These are phyloP conservation scores for Quercus tomentella DNA, from an alignment of 331 rosid species.

Conservation along the genomic window DNA sequence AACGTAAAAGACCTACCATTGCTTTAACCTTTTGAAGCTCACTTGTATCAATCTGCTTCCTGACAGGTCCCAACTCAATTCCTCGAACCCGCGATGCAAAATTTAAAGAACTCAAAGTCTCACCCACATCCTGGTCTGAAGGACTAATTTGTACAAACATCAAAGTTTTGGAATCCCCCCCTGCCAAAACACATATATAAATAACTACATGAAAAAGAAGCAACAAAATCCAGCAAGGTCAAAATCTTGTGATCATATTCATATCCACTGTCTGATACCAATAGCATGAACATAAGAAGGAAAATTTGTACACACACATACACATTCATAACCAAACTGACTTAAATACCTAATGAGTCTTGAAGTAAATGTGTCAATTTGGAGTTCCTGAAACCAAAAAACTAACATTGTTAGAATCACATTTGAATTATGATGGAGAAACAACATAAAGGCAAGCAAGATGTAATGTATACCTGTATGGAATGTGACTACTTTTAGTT, in stretches of 20 bases:
- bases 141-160: slow-evolving; percentile 96
- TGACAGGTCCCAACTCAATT: slow-evolving; percentile 76
- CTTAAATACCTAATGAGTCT: slow-evolving; percentile 73
- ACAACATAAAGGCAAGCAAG: slow-evolving; percentile 5
- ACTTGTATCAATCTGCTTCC: slow-evolving; percentile 73
- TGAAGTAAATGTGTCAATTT: slow-evolving; percentile 91
- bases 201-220: neutral
- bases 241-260: neutral
- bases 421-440: neutral
- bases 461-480: slow-evolving; percentile 57
- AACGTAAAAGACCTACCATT: slow-evolving; percentile 42
- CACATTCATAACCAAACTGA: neutral
- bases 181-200: slow-evolving; percentile 35
- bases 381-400: slow-evolving; percentile 71
- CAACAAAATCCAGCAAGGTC: neutral
- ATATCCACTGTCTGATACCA: neutral
- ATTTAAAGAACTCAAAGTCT: slow-evolving; percentile 78
- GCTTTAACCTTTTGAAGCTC: slow-evolving; percentile 71
- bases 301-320: neutral
- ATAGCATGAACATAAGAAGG: neutral
- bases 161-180: slow-evolving; percentile 83
- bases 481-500: slow-evolving; percentile 78
- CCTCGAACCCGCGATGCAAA: slow-evolving; percentile 93
- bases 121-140: slow-evolving; percentile 77
- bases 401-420: slow-evolving; percentile 9